Base-by-base conservation (phyloP, 768 basidiomycete genomes). In the Xerocomus potaroensis region DNA sequence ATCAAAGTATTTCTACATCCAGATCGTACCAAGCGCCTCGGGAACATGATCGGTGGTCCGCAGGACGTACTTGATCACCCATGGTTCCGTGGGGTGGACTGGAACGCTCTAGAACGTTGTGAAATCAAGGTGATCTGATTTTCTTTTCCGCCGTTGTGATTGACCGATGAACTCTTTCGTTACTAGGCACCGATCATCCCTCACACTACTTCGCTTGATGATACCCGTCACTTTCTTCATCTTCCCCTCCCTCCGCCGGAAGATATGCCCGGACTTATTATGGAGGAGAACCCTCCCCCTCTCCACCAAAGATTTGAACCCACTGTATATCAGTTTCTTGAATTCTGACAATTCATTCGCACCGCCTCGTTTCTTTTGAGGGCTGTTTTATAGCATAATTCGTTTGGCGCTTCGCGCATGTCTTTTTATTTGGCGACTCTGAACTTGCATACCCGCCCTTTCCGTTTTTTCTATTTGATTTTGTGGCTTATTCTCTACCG, bases 31-130 rank as follows among this genome's bases (percentile, higher is more conserved):
- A 88, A 94, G 64, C 80, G 96, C 33, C 70, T 97, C 21, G 95
- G 95, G 7, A 97, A 98, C 64, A 80, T 97, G 70, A 86, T 84
- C 34, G 90, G 91, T 30, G 95, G 93, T 5, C 83, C 93, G 4
- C 83, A 90, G 54, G 95, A 96, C 67, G 81, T 98, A 31, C 77
- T 94, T 54, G 80, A 83, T 43, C 94, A 98, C 65, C 80, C 88
- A 0, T 98, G 94, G 94, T 97, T 97, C 72, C 77, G 84, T 63
- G 93, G 92, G 12, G 92, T 95, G 29, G 91, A 94, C 60, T 95
- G 92, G 92, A 83, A 80, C 49, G 87, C 88, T 3, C 69, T 95
- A 33, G 88, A 91, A 62, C 79, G 86, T 29, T 80, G 87, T 45
- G 87, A 92, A 66, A 94, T 95, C 48, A 79, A 83, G 60, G 91